Evolutionary conservation across 345 rosid species (phyloP).

Genomic region (Erodium maritimum): DNA sequence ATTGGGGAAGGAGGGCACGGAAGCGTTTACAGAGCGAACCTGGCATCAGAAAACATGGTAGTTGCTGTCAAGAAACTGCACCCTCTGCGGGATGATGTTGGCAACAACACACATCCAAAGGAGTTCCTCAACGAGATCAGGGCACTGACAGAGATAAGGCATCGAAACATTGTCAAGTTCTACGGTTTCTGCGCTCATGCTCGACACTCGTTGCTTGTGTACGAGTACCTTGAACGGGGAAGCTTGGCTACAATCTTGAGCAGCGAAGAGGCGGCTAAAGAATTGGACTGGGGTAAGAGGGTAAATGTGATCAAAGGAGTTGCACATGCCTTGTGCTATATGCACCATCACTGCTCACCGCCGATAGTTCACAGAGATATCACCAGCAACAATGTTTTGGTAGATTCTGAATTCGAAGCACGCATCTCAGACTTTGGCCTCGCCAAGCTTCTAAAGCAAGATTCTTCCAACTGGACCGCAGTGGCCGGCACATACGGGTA

Average conservation of each 20-base stretch:
- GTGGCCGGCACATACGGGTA: slow-evolving; percentile 16
- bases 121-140: slow-evolving; percentile 19
- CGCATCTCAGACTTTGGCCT: slow-evolving; percentile 11
- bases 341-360: slow-evolving; percentile 18
- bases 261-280: slow-evolving; percentile 2
- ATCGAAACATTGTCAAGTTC: slow-evolving; percentile 25
- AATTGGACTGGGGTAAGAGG: slow-evolving; percentile 20
- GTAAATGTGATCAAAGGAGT: slow-evolving; percentile 7
- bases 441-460: slow-evolving; percentile 8
- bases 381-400: slow-evolving; percentile 14
- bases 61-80: slow-evolving; percentile 22
- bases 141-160: slow-evolving; percentile 17
- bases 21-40: slow-evolving; percentile 17
- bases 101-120: background rate
- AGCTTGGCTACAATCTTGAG: slow-evolving; percentile 11
- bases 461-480: slow-evolving; percentile 12
- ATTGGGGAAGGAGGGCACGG: slow-evolving; percentile 18
- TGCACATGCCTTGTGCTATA: slow-evolving; percentile 3
- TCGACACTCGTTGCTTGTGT: slow-evolving; percentile 20
- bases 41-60: background rate
- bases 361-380: slow-evolving; percentile 18
- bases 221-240: slow-evolving; percentile 23
- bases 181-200: slow-evolving; percentile 20
- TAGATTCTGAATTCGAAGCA: slow-evolving; percentile 17
- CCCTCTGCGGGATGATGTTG: background rate